These are phyloP conservation scores for Spirogloea muscicola DNA, from an alignment of 139 green algal genomes.

Conservation along the genomic window DNA sequence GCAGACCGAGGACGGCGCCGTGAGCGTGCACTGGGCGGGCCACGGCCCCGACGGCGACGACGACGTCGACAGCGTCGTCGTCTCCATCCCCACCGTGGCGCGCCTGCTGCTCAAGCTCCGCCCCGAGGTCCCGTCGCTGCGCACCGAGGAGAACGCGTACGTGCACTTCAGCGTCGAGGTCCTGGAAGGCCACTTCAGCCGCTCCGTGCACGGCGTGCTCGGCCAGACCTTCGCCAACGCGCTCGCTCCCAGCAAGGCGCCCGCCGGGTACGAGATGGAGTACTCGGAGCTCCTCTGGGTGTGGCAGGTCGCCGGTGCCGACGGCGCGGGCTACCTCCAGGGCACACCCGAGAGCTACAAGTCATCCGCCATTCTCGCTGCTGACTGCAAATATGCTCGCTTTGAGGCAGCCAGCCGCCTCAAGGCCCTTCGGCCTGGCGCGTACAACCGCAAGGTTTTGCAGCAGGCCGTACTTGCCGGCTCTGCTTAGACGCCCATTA, in stretches of 20 bases:
- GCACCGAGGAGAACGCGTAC: conserved; percentile 3
- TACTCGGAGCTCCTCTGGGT: conserved; percentile 27
- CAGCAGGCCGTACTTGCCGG: too few relatives aligned
- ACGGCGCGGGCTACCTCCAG: conserved; percentile 33
- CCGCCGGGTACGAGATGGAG: conserved; percentile 22
- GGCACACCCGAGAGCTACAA: conserved; percentile 25
- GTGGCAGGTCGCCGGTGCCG: conserved; percentile 28
- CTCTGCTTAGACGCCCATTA: too few relatives aligned
- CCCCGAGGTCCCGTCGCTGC: conserved; percentile 9
- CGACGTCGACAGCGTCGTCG: conserved; percentile 24
- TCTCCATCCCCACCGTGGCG: not conserved
- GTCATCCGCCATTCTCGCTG: conserved; percentile 18
- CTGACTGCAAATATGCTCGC: conserved; percentile 35
- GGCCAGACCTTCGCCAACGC: conserved; percentile 28
- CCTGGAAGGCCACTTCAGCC: conserved; percentile 26
- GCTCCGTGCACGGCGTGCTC: conserved; percentile 16
- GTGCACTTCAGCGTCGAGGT: conserved; percentile 38
- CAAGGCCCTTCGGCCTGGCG: too few relatives aligned
- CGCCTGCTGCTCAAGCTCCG: conserved; percentile 24
- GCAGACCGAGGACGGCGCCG: conserved; percentile 17
- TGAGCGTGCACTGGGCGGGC: not conserved
- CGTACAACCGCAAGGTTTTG: too few relatives aligned
- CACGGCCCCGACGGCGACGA: conserved; percentile 18
- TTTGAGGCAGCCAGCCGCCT: conserved; percentile 5
- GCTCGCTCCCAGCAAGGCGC: conserved; percentile 22